These are phyloP conservation scores for Guadua angustifolia DNA, from an alignment of 176 grass and related monocot genomes.

Conservation along the genomic window DNA sequence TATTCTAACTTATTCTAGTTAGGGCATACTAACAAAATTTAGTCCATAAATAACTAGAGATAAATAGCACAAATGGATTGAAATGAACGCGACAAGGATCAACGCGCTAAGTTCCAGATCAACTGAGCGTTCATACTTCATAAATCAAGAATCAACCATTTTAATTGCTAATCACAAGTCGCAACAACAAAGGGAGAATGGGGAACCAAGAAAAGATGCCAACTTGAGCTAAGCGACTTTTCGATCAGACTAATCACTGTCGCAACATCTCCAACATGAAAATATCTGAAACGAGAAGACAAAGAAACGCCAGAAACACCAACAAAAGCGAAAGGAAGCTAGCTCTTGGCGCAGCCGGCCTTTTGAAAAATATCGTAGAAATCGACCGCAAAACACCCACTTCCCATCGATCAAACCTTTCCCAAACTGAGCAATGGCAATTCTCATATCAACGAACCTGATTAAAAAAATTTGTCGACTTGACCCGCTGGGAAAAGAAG, in stretches of 20 bases:
- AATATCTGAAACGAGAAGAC: background rate
- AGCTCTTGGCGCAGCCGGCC: background rate
- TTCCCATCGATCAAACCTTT: background rate
- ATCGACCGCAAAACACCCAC: background rate
- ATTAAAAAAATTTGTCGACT: background rate
- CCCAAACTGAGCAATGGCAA: background rate
- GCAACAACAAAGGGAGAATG: no score
- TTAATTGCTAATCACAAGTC: background rate
- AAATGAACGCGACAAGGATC: background rate
- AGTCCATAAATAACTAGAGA: background rate
- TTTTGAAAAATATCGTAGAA: background rate
- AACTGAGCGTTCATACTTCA: background rate
- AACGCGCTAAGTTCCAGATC: background rate
- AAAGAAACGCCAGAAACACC: background rate
- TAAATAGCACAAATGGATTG: background rate
- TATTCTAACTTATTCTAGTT: no score
- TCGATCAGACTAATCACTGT: no score
- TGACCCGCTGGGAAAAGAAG: background rate
- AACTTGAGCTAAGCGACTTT: no score
- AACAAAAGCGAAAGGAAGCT: background rate
- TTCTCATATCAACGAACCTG: slow-evolving; percentile 7
- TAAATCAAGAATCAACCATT: background rate
- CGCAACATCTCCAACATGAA: background rate
- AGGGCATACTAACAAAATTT: background rate
- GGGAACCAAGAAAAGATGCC: no score